phyloP scores from a whole-genome alignment of 169 alveolate species.

The Theileria parva region DNA sequence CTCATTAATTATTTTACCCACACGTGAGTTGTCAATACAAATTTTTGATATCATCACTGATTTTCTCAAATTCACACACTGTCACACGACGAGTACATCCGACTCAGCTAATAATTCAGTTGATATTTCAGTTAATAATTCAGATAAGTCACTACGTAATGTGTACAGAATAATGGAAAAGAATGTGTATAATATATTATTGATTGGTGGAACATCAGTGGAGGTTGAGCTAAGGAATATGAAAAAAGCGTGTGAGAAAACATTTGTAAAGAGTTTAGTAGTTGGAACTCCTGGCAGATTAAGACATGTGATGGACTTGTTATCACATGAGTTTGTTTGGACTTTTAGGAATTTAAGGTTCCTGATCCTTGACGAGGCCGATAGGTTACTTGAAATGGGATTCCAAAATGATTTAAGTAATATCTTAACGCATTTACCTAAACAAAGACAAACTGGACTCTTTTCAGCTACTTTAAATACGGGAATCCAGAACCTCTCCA shows the following conservation, averaged over 20 bases:
- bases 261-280: constrained; percentile 19
- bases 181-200: constrained; percentile 17
- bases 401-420: constrained; percentile 81
- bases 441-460: constrained; percentile 92
- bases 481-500: constrained; percentile 35
- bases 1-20: constrained; percentile 92
- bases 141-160: neutral
- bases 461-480: constrained; percentile 89
- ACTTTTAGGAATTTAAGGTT: constrained; percentile 59
- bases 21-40: constrained; percentile 96
- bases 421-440: constrained; percentile 86
- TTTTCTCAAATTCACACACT: neutral
- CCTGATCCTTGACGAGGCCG: constrained; percentile 92
- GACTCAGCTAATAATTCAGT: neutral
- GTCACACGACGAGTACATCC: neutral
- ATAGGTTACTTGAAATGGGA: constrained; percentile 89
- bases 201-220: constrained; percentile 59
- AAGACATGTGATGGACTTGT: constrained; percentile 51
- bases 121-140: neutral
- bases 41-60: constrained; percentile 26
- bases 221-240: constrained; percentile 41
- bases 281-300: constrained; percentile 67
- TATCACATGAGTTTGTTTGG: constrained; percentile 51
- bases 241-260: constrained; percentile 7
- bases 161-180: neutral